These are phyloP conservation scores for Nicotiana attenuata DNA, from an alignment of 257 asterid species.

Conservation along the genomic window DNA sequence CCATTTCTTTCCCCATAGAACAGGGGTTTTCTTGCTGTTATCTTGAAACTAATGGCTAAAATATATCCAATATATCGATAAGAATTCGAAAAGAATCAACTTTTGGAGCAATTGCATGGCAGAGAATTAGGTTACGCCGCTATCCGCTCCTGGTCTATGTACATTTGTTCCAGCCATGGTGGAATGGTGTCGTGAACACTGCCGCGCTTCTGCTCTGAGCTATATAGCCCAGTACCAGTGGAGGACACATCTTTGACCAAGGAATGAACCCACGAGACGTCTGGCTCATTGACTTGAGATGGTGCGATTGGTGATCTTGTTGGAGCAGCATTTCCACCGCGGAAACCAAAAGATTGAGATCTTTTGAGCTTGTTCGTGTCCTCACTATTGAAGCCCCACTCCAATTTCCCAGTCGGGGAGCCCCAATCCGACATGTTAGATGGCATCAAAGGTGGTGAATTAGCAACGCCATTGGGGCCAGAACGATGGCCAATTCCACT, in stretches of 20 bases:
- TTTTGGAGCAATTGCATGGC: slow-evolving; percentile 5
- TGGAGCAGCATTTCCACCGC: slow-evolving; percentile 18
- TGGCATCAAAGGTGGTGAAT: slow-evolving; percentile 30
- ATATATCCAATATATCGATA: slow-evolving; percentile 9
- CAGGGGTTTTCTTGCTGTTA: neutral
- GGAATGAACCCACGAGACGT: slow-evolving; percentile 81
- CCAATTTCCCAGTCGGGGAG: slow-evolving; percentile 71
- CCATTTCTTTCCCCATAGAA: neutral
- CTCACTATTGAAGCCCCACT: slow-evolving; percentile 84
- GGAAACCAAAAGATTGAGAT: slow-evolving; percentile 30
- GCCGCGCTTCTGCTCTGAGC: slow-evolving; percentile 30
- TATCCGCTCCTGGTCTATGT: slow-evolving; percentile 81
- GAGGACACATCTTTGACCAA: slow-evolving; percentile 61
- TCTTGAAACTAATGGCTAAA: slow-evolving; percentile 5
- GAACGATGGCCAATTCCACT: slow-evolving; percentile 25
- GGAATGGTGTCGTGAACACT: slow-evolving; percentile 36
- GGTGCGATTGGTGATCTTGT: slow-evolving; percentile 6
- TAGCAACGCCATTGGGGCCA: slow-evolving; percentile 18
- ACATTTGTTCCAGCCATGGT: slow-evolving; percentile 78
- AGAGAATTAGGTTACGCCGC: slow-evolving; percentile 42
- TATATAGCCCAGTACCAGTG: slow-evolving; percentile 25
- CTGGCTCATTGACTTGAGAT: slow-evolving; percentile 43
- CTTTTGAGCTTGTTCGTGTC: slow-evolving; percentile 53
- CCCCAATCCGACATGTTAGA: slow-evolving; percentile 63
- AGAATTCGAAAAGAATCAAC: slow-evolving; percentile 7